Percentiles rank a stretch among this genome's conserved stretches.
phyloP scores from a whole-genome alignment of 257 asterid genomes.

The Nicotiana obtusifolia region DNA sequence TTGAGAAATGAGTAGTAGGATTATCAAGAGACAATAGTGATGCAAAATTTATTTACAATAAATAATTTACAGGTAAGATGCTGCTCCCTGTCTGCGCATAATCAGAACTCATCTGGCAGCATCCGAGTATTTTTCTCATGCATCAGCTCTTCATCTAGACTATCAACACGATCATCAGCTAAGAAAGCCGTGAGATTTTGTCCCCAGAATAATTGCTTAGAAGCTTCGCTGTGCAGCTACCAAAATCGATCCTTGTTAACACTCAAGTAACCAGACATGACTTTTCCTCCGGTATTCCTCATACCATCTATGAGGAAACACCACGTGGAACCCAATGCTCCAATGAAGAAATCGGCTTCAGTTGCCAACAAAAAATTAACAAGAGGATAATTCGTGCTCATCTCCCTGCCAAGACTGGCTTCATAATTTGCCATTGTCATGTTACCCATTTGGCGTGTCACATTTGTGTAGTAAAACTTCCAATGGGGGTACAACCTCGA shows the following conservation, averaged over 20 bases:
- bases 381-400: slow-evolving; percentile 84
- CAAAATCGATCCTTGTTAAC: slow-evolving; percentile 95
- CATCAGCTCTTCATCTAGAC: not conserved
- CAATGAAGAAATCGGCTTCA: slow-evolving; percentile 85
- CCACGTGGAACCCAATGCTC: slow-evolving; percentile 94
- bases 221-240: slow-evolving; percentile 31
- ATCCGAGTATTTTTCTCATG: not conserved
- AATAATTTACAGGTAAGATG: not conserved
- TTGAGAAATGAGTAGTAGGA: not conserved
- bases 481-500: slow-evolving; percentile 45
- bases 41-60: not conserved
- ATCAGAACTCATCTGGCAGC: not conserved
- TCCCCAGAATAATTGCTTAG: not conserved
- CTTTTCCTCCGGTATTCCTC: slow-evolving; percentile 92
- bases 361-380: slow-evolving; percentile 95
- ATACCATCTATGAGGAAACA: slow-evolving; percentile 89
- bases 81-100: not conserved
- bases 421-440: slow-evolving; percentile 76
- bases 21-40: not conserved
- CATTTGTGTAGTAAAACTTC: slow-evolving; percentile 83
- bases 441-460: slow-evolving; percentile 78
- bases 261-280: slow-evolving; percentile 89
- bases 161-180: not conserved
- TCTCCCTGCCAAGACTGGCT: slow-evolving; percentile 86
- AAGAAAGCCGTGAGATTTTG: not conserved